phyloP scores from a whole-genome alignment of 2,329 filamentous ascomycete species.

The Aaosphaeria pasadenensis region DNA sequence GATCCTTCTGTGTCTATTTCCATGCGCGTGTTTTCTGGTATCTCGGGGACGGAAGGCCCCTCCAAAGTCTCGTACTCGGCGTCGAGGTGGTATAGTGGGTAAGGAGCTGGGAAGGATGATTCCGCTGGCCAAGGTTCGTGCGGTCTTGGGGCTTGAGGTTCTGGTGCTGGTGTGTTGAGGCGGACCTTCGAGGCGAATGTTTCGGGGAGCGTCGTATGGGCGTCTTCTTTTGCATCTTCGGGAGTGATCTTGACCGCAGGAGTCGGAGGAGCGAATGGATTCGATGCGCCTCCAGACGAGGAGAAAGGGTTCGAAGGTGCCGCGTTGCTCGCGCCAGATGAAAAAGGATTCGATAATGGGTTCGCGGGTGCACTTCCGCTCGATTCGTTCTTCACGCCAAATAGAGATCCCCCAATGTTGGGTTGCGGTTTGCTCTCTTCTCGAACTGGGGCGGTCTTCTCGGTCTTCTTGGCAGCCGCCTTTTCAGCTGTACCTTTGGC shows the following conservation, averaged over 20 bases:
- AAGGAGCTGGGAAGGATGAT: slow-evolving; percentile 64
- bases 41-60: slow-evolving; percentile 47
- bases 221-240: slow-evolving; percentile 18
- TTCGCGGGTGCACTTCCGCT: slow-evolving; percentile 17
- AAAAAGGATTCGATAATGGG: slow-evolving; percentile 58
- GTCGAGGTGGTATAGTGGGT: slow-evolving; percentile 75
- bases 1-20: slow-evolving; percentile 39
- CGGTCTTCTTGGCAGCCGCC: slow-evolving; percentile 11
- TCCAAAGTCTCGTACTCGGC: slow-evolving; percentile 90
- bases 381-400: slow-evolving; percentile 57
- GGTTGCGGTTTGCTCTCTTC: slow-evolving; percentile 38
- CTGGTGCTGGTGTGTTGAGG: slow-evolving; percentile 43
- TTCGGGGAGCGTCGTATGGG: slow-evolving; percentile 60
- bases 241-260: slow-evolving; percentile 9
- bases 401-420: slow-evolving; percentile 65
- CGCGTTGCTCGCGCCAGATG: slow-evolving; percentile 38
- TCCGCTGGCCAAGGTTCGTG: slow-evolving; percentile 73
- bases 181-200: slow-evolving; percentile 71
- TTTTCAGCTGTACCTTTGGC: slow-evolving; percentile 34
- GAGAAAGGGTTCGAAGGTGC: slow-evolving; percentile 57
- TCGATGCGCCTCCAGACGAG: slow-evolving; percentile 17
- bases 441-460: slow-evolving; percentile 13
- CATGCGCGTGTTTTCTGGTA: slow-evolving; percentile 47
- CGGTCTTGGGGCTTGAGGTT: slow-evolving; percentile 34
- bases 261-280: slow-evolving; percentile 25